Evolutionary conservation across 768 basidiomycete genomes (phyloP).

Genomic region (Russula vinacea): DNA sequence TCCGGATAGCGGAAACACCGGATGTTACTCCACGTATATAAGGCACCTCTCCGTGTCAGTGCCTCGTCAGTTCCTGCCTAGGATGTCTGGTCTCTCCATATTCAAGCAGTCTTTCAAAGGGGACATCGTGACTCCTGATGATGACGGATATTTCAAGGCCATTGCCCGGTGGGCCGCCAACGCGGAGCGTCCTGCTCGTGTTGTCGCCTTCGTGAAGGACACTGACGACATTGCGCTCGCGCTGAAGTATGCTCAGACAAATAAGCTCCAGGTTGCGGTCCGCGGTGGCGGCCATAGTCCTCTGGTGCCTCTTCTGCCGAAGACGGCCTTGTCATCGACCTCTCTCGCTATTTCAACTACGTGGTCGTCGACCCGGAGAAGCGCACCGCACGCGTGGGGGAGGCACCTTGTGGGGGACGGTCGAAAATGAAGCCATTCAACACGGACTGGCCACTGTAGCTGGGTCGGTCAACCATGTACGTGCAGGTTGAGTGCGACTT

Average conservation of each 20-base stretch:
- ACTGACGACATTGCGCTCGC: constrained; percentile 41
- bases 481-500: constrained; percentile 22
- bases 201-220: constrained; percentile 46
- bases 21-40: too few species aligned
- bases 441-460: constrained; percentile 49
- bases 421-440: constrained; percentile 44
- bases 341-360: constrained; percentile 43
- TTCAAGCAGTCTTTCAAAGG: constrained; percentile 40
- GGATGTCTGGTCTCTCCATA: constrained; percentile 27
- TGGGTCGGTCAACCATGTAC: constrained; percentile 49
- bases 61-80: not conserved
- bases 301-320: constrained; percentile 45
- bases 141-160: constrained; percentile 40
- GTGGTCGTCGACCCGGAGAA: constrained; percentile 42
- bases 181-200: constrained; percentile 40
- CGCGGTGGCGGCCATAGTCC: constrained; percentile 48
- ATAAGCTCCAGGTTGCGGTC: constrained; percentile 43
- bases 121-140: constrained; percentile 42
- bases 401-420: constrained; percentile 46
- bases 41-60: too few species aligned
- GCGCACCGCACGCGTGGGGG: constrained; percentile 46
- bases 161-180: constrained; percentile 47
- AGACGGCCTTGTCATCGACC: constrained; percentile 50
- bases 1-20: too few species aligned
- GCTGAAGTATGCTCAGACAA: constrained; percentile 39